These are phyloP conservation scores for Sordariomycetes sp. DNA, from an alignment of 2,329 filamentous ascomycete genomes.

Conservation along the genomic window DNA sequence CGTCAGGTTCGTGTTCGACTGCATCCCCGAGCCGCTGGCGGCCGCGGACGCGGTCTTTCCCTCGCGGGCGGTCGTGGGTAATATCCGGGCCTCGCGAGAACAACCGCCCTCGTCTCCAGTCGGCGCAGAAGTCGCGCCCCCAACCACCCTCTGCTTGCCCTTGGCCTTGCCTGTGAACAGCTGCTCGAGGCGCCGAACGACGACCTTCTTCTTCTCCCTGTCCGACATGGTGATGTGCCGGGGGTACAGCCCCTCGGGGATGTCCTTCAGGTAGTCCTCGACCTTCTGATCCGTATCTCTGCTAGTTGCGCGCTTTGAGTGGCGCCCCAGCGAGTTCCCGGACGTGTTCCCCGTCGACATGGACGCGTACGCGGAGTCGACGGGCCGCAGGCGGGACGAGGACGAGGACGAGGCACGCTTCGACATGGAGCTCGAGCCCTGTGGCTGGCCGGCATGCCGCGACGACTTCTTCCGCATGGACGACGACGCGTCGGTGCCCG, in stretches of 20 bases:
- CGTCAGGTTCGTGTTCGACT: conserved; percentile 36
- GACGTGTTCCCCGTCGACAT: conserved; percentile 38
- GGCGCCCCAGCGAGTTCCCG: conserved; percentile 25
- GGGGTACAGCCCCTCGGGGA: conserved; percentile 58
- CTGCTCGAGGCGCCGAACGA: conserved; percentile 68
- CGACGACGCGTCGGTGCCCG: conserved; percentile 22
- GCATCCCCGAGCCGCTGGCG: conserved; percentile 27
- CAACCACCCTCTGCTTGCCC: conserved; percentile 12
- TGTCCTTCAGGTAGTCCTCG: conserved; percentile 60
- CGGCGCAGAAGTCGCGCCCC: conserved; percentile 7
- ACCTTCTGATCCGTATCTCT: conserved; percentile 48
- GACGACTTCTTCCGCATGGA: conserved; percentile 25
- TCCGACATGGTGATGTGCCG: conserved; percentile 55
- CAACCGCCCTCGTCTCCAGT: conserved; percentile 10
- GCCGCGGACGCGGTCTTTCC: conserved; percentile 32
- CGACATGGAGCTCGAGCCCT: conserved; percentile 27
- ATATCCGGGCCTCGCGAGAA: conserved; percentile 38
- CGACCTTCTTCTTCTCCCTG: conserved; percentile 63
- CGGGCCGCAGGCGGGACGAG: conserved; percentile 38
- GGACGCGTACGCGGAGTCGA: conserved; percentile 60
- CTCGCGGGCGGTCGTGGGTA: conserved; percentile 17
- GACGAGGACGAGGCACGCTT: conserved; percentile 44
- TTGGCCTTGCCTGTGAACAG: conserved; percentile 62
- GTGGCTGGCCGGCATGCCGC: conserved; percentile 21
- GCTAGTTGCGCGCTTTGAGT: conserved; percentile 21